Evolutionary conservation across 108 stramenopile genomes (phyloP), one percentile per base, ranked within the genome.

Genomic region (Schizochytrium sp.): DNA sequence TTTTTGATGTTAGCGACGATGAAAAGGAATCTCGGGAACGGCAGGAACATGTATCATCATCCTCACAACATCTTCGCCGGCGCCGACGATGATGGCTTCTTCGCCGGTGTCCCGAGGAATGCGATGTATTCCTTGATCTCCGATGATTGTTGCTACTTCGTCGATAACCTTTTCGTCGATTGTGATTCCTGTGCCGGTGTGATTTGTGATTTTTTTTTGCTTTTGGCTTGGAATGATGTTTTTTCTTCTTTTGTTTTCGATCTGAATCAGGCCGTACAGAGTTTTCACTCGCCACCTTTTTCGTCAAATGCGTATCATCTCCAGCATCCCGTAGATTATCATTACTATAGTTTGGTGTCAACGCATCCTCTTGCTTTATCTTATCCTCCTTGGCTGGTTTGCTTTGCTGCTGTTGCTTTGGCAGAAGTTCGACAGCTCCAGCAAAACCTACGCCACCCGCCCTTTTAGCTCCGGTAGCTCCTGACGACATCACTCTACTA

Each of bases 261-360:
- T 44, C 19, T 7, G 19, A 7, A 7, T 7, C 15, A 1, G 19
- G 64, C 0, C 64, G 0, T 60, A n/a, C 28, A 1, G 28, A 60
- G 59, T n/a, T 60, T 60, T 60, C 19, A n/a, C 59, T 60, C 59
- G 59, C 28, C 59, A n/a, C 28, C 59, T 17, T n/a, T 60, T 60
- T 60, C 19, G 19, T 60, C 19, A 28, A 28, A 28, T 28, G 28
- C 28, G 28, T 28, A 28, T 28, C 28, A 28, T 28, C 28, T 28
- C 28, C 28, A 28, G 28, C 28, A 28, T 28, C 28, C 28, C 28
- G 28, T 28, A 28, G 28, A 28, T 28, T 0, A 28, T 28, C 28
- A 28, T 28, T 28, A 28, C 28, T 28, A 28, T 28, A 28, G 28
- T 28, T 28, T 28, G 28, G 28, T 28, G 28, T 0, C 28, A 28